Base-by-base conservation (phyloP, 2,329 filamentous ascomycete genomes). In the Purpureocillium takamizusanense region DNA sequence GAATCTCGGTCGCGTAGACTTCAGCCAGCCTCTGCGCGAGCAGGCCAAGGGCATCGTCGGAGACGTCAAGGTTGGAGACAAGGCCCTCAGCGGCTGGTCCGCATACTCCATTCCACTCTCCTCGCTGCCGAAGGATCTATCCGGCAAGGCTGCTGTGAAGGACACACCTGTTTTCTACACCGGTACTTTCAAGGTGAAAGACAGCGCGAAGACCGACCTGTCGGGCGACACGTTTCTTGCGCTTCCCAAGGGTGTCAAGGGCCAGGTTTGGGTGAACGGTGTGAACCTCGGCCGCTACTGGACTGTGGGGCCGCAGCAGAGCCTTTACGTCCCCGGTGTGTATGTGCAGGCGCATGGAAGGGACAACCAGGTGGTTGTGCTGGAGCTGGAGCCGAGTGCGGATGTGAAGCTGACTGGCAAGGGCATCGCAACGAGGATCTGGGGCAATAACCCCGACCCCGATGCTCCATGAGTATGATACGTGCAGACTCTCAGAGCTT, bases 1-100 rank as follows among this genome's bases (percentile, higher is more conserved):
- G 49, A 73, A 72, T 36, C 56, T 73, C n/a, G 69, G 69, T 2
- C 60, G 69, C 3, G 65, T 71, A 1, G 63, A 72, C 42, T 70
- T 66, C 42, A 59, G 59, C 35, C 59, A 61, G 3, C 48, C 53
- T 5, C 54, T 69, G 9, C 52, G 53, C 6, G 67, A 74, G 27
- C 69, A 62, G 17, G 54, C 52, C 16, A 72, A 72, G 44, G 69
- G 69, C 1, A 62, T 73, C 13, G 44, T 57, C 6, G 62, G 61
- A 2, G 52, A 69, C 36, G 64, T 72, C 2, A 65, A 55, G 0
- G 41, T 72, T 2, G 63, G 60, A 2, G 45, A 30, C 17, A 30
- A 38, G 0, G 44, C 53, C 1, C 36, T 70, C 2, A 38, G 39
- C 1, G 56, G 54, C 8, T 70, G 67, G 67, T 46, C 58, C n/a